A percentile compares a stretch with the other conserved stretches of the same genome.
Evolutionary conservation across 2,329 filamentous ascomycete genomes (phyloP).

Genomic region (Colletotrichum tabaci): DNA sequence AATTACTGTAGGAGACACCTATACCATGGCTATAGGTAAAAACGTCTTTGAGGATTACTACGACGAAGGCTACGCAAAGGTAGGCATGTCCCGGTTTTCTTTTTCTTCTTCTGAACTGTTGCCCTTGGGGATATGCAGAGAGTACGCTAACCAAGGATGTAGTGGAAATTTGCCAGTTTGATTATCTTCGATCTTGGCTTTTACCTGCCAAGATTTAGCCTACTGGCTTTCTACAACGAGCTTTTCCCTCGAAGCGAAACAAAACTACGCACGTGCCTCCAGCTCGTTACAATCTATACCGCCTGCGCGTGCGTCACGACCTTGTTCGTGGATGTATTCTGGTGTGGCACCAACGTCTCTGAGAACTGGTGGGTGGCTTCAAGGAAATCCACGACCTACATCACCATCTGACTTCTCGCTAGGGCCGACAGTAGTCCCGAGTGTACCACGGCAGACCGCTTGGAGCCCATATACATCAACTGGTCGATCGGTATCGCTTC

Average conservation of each 20-base stretch:
- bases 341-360: neutral
- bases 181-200: slow-evolving; percentile 4
- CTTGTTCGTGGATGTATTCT: neutral
- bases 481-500: slow-evolving; percentile 8
- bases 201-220: slow-evolving; percentile 13
- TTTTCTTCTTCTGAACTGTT: no score
- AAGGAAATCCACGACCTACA: fast-evolving
- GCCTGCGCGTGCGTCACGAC: neutral
- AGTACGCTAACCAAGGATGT: neutral
- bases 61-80: neutral
- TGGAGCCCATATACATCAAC: slow-evolving; percentile 11
- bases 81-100: neutral
- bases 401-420: neutral
- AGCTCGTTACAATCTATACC: neutral
- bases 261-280: neutral
- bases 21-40: neutral
- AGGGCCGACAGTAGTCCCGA: neutral
- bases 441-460: neutral
- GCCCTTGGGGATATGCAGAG: neutral
- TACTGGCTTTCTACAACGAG: slow-evolving; percentile 7
- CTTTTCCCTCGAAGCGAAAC: neutral
- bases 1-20: slow-evolving; percentile 1
- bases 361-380: neutral
- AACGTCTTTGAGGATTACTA: neutral
- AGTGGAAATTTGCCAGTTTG: slow-evolving; percentile 11